Evolutionary conservation across 371 early-diverging fungal genomes (phyloP).

Genomic region (Phascolomyces articulosus): DNA sequence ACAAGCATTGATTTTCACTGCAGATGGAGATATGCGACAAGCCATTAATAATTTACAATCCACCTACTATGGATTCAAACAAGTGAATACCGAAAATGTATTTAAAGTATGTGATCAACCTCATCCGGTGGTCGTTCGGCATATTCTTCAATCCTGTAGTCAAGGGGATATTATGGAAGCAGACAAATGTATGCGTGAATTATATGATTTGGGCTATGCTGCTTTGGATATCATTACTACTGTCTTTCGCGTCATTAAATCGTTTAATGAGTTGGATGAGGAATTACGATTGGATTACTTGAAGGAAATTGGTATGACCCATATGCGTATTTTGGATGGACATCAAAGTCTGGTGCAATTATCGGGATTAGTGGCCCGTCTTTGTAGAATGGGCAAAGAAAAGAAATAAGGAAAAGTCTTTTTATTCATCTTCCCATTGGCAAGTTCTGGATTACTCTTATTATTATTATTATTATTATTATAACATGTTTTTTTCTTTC

Average conservation of each 20-base stretch:
- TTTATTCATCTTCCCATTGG: neutral
- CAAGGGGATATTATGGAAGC: constrained; percentile 76
- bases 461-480: too few species aligned
- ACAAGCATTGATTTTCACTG: constrained; percentile 92
- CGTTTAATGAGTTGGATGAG: constrained; percentile 41
- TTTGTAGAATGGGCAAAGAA: constrained; percentile 33
- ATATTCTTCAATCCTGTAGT: constrained; percentile 73
- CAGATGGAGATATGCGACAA: constrained; percentile 99
- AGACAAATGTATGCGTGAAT: constrained; percentile 59
- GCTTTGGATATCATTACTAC: constrained; percentile 92
- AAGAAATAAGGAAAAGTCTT: neutral
- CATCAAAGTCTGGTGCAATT: constrained; percentile 81
- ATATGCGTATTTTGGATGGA: constrained; percentile 88
- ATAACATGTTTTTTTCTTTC: too few species aligned
- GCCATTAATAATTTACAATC: constrained; percentile 98
- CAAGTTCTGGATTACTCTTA: too few species aligned
- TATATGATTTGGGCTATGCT: constrained; percentile 88
- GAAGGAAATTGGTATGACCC: constrained; percentile 86
- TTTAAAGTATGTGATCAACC: constrained; percentile 97
- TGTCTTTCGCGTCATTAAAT: constrained; percentile 86
- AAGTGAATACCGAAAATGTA: constrained; percentile 86
- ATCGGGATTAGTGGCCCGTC: constrained; percentile 74
- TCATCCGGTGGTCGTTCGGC: constrained; percentile 82
- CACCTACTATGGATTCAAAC: constrained; percentile 83
- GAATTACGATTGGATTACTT: constrained; percentile 76